Evolutionary conservation across 148 eudicot genomes (phyloP).

Genomic region (Vaccinium darrowii): DNA sequence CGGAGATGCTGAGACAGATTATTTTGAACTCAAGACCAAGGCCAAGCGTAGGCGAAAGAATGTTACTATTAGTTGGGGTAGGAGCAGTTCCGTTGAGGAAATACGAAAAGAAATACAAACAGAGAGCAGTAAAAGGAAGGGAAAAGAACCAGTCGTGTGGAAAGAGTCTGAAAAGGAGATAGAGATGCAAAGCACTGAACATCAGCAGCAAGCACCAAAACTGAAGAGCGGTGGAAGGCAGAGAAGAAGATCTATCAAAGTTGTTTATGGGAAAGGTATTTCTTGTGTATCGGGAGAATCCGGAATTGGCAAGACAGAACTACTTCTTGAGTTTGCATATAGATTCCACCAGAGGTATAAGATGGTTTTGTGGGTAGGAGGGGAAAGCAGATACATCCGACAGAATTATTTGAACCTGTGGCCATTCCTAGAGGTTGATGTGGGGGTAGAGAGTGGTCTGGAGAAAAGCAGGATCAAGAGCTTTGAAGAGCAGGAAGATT

Average conservation of each 20-base stretch:
- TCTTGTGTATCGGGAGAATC: conserved; percentile 86
- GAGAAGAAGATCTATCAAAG: conserved; percentile 59
- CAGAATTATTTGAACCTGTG: conserved; percentile 85
- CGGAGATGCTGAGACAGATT: conserved; percentile 81
- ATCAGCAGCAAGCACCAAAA: conserved; percentile 36
- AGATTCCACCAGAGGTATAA: conserved; percentile 84
- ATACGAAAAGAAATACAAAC: conserved; percentile 31
- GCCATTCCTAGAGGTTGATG: conserved; percentile 84
- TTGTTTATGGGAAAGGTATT: conserved; percentile 85
- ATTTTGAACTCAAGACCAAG: conserved; percentile 77
- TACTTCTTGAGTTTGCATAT: conserved; percentile 90
- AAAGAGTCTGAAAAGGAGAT: conserved; percentile 91
- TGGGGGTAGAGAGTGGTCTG: conserved; percentile 59
- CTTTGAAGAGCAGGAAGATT: conserved; percentile 95
- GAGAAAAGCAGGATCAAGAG: conserved; percentile 73
- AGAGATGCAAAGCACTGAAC: conserved; percentile 70
- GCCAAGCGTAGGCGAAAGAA: conserved; percentile 49
- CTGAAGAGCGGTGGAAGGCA: conserved; percentile 42
- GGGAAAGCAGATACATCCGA: conserved; percentile 90
- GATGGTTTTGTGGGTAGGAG: conserved; percentile 96
- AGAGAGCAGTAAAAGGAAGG: conserved; percentile 49
- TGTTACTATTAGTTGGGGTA: conserved; percentile 68
- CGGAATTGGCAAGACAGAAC: conserved; percentile 95
- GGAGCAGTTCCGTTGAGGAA: conserved; percentile 65
- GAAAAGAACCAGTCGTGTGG: conserved; percentile 90